Evolutionary conservation across 148 eudicot species (phyloP).

Genomic region (Salicornia ramosissima): DNA sequence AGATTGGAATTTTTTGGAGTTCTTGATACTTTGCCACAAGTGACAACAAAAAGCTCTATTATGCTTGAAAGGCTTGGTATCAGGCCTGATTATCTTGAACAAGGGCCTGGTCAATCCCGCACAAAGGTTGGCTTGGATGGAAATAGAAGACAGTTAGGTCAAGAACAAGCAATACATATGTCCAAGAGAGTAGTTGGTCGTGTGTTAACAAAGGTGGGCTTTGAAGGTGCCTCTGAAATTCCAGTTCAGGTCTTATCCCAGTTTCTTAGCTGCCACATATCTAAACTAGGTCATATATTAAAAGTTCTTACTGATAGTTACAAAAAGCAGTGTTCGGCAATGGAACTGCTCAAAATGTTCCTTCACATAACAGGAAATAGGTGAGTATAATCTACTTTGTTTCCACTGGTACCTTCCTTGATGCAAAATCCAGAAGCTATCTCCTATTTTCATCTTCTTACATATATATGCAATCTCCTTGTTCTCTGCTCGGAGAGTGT

Average conservation of each 20-base stretch:
- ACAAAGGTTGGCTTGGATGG: constrained; percentile 50
- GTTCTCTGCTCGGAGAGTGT: constrained; percentile 3
- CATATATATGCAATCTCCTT: neutral
- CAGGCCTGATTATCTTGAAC: constrained; percentile 77
- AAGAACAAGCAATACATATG: constrained; percentile 69
- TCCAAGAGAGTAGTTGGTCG: constrained; percentile 74
- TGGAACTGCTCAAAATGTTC: constrained; percentile 82
- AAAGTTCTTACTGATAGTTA: constrained; percentile 86
- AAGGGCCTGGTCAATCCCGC: constrained; percentile 48
- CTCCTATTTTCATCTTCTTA: too few relatives aligned
- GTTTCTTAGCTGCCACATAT: constrained; percentile 69
- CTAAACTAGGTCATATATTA: constrained; percentile 69
- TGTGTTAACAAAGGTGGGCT: constrained; percentile 50
- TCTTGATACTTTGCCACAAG: constrained; percentile 77
- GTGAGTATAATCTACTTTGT: constrained; percentile 31
- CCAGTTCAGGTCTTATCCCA: constrained; percentile 72
- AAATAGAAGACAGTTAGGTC: constrained; percentile 46
- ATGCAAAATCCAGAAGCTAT: neutral
- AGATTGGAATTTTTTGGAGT: constrained; percentile 66
- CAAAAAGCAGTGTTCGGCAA: constrained; percentile 76
- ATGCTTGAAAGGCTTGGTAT: constrained; percentile 98
- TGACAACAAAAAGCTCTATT: constrained; percentile 70
- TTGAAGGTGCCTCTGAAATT: constrained; percentile 70
- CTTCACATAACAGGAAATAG: constrained; percentile 73
- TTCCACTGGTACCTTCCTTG: neutral